Evolutionary conservation across 2,329 filamentous ascomycete species (phyloP).

Genomic region (Fusarium pilosicola): DNA sequence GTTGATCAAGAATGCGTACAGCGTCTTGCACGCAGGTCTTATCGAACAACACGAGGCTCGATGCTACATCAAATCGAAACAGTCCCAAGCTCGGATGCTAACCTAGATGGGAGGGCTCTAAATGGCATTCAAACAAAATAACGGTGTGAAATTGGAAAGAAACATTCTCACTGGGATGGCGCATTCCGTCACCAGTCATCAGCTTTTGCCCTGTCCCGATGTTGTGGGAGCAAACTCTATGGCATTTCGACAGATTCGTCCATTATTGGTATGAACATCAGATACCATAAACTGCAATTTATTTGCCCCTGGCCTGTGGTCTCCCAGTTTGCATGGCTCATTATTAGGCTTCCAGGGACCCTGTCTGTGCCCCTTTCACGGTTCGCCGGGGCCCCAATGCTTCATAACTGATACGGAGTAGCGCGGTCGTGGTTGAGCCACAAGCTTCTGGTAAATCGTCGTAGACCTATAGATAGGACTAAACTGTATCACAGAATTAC

Average conservation of each 20-base stretch:
- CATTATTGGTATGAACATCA: slow-evolving; percentile 16
- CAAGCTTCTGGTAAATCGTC: background rate
- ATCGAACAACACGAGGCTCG: background rate
- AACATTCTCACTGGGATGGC: background rate
- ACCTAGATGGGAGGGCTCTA: background rate
- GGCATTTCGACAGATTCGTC: background rate
- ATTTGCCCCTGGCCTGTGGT: slow-evolving; percentile 6
- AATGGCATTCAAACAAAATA: background rate
- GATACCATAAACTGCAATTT: slow-evolving; percentile 25
- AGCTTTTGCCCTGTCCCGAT: slow-evolving; percentile 3
- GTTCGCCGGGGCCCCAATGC: background rate
- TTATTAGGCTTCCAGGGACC: slow-evolving; percentile 7
- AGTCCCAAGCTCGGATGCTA: background rate
- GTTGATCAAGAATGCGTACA: background rate
- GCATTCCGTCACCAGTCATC: slow-evolving; percentile 3
- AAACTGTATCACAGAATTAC: background rate
- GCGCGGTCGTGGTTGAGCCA: background rate
- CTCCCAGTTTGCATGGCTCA: slow-evolving; percentile 16
- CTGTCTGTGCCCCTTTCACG: slow-evolving; percentile 32
- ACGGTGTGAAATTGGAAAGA: background rate
- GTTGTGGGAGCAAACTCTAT: background rate
- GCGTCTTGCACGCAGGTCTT: background rate
- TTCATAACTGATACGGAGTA: background rate
- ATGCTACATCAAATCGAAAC: slow-evolving; percentile 1
- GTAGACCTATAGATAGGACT: background rate